These are phyloP conservation scores for Juglanconis sp. DNA, from an alignment of 2,329 filamentous ascomycete genomes.

Conservation along the genomic window DNA sequence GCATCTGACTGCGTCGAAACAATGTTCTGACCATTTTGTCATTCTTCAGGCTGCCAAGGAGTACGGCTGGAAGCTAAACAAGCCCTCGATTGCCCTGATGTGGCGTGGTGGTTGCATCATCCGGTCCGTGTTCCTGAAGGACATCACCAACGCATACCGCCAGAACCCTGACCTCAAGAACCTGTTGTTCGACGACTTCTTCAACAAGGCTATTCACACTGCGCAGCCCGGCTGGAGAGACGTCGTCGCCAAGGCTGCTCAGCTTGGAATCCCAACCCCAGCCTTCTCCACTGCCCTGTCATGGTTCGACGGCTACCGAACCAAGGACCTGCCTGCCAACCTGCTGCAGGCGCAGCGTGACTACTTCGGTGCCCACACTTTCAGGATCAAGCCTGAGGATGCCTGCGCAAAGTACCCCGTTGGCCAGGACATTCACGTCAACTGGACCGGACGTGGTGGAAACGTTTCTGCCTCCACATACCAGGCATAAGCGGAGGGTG, in stretches of 20 bases:
- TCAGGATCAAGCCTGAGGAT: conserved; percentile 78
- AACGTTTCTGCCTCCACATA: conserved; percentile 97
- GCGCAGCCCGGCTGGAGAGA: conserved; percentile 91
- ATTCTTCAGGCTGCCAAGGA: conserved; percentile 77
- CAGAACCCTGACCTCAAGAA: conserved; percentile 93
- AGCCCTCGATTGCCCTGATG: conserved; percentile 99
- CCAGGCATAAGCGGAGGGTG: conserved; percentile 67
- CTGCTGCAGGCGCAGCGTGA: conserved; percentile 98
- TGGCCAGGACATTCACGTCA: conserved; percentile 92
- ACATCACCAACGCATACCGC: conserved; percentile 97
- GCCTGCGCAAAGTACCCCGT: conserved; percentile 77
- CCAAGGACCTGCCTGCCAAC: conserved; percentile 96
- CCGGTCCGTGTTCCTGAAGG: conserved; percentile 99
- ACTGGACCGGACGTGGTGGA: conserved; percentile 98
- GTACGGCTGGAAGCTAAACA: conserved; percentile 98
- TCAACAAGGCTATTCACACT: conserved; percentile 98
- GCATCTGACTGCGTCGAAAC: not conserved
- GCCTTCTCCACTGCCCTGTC: conserved; percentile 95
- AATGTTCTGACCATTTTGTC: conserved; percentile 25
- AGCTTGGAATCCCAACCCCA: conserved; percentile 93
- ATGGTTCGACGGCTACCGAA: conserved; percentile 99
- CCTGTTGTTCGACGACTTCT: conserved; percentile 98
- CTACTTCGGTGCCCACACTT: conserved; percentile 96
- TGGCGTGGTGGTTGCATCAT: conserved; percentile 99
- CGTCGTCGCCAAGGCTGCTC: conserved; percentile 84